Percentiles rank a stretch among this genome's conserved stretches.
phyloP scores from a whole-genome alignment of 2,329 filamentous ascomycete species.

The Alternaria viburni region DNA sequence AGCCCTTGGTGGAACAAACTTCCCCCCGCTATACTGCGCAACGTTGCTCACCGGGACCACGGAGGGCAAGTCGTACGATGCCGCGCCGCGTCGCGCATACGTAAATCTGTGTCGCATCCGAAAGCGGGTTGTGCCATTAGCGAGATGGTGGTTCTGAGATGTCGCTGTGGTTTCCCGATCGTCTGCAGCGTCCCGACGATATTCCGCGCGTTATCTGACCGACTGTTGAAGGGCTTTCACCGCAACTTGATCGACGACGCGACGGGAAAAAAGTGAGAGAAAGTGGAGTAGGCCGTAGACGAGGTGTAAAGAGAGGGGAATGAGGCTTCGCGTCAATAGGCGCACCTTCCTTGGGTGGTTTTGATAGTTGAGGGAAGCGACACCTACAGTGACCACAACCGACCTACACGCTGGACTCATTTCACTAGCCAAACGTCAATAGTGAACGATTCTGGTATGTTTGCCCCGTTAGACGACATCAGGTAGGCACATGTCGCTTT shows the following conservation, averaged over 20 bases:
- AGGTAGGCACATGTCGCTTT: neutral
- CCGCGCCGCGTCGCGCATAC: neutral
- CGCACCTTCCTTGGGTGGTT: neutral
- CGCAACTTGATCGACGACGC: conserved; percentile 9
- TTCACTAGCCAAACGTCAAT: neutral
- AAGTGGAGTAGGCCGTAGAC: neutral
- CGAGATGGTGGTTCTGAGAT: neutral
- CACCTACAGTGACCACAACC: neutral
- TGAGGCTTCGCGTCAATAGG: neutral
- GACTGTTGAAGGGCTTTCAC: conserved; percentile 9
- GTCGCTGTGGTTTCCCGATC: neutral
- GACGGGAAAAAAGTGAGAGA: neutral
- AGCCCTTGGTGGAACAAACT: conserved; percentile 20
- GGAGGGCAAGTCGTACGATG: conserved; percentile 4
- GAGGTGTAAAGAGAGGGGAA: neutral
- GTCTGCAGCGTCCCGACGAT: conserved; percentile 1
- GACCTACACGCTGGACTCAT: neutral
- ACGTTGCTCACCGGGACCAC: conserved; percentile 6
- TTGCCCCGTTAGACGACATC: neutral
- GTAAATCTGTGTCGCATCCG: conserved; percentile 1
- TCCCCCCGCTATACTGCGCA: conserved; percentile 14
- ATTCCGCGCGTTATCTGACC: conserved; percentile 11
- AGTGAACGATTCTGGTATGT: neutral
- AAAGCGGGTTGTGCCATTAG: conserved; percentile 5
- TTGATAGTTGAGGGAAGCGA: neutral